Percentiles rank a stretch among this genome's conserved stretches.
phyloP scores from a whole-genome alignment of 2,329 filamentous ascomycete genomes.

The Cercospora citrullina region DNA sequence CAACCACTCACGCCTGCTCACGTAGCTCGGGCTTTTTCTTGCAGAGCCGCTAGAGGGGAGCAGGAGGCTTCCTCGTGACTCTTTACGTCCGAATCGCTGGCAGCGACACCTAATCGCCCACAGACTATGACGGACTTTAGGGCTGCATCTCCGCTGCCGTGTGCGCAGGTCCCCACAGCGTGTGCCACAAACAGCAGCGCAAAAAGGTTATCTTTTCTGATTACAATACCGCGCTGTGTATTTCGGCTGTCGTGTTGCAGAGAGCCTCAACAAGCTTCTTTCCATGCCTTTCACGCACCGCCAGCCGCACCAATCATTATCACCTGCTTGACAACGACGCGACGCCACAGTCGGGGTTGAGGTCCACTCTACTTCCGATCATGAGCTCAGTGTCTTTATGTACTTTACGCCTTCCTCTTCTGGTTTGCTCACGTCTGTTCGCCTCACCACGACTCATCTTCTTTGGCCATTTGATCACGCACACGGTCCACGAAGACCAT shows the following conservation, averaged over 20 bases:
- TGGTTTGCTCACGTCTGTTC: neutral
- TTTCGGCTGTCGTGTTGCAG: neutral
- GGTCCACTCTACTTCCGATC: conserved; percentile 6
- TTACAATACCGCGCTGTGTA: neutral
- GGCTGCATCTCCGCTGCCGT: neutral
- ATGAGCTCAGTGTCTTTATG: conserved; percentile 12
- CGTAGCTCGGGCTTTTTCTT: neutral
- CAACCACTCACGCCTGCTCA: neutral
- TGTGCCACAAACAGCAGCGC: neutral
- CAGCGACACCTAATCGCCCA: neutral
- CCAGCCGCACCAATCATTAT: conserved; percentile 11
- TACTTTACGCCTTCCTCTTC: conserved; percentile 7
- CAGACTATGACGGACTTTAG: neutral
- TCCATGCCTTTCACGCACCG: conserved; percentile 9
- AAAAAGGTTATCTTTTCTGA: neutral
- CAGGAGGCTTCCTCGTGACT: neutral
- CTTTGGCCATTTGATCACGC: neutral
- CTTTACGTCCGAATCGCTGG: neutral
- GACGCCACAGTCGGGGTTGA: conserved; percentile 9
- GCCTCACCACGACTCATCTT: neutral
- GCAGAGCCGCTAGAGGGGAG: neutral
- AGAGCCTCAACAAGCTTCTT: neutral
- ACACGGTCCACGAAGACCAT: conserved; percentile 15
- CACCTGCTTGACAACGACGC: conserved; percentile 5
- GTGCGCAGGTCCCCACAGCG: neutral